Conservation (phyloP, 371 early-diverging fungal genomes). For the Actinomortierella wolfii region DNA sequence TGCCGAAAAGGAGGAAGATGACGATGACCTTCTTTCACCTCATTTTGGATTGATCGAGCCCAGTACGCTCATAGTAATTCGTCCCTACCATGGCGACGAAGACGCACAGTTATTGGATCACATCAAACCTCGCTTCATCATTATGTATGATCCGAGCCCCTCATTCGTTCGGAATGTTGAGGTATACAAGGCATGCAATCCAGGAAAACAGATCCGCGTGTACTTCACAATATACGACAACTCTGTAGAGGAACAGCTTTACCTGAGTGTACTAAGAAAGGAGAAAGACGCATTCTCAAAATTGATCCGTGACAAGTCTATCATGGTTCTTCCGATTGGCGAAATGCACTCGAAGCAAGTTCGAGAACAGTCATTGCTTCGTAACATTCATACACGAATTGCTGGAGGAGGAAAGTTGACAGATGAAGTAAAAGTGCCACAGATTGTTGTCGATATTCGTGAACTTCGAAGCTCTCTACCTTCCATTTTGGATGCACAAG, state of each 20-base stretch:
- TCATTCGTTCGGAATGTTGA: slow-evolving; percentile 89
- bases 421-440: slow-evolving; percentile 18
- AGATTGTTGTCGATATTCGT: slow-evolving; percentile 91
- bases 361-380: slow-evolving; percentile 38
- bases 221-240: slow-evolving; percentile 94
- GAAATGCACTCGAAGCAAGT: slow-evolving; percentile 30
- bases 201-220: slow-evolving; percentile 66
- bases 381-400: slow-evolving; percentile 43
- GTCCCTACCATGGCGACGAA: slow-evolving; percentile 62
- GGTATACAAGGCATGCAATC: slow-evolving; percentile 72
- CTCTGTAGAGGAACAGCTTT: slow-evolving; percentile 95
- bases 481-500: slow-evolving; percentile 81
- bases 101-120: slow-evolving; percentile 64
- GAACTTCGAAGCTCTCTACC: slow-evolving; percentile 96
- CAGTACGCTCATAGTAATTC: slow-evolving; percentile 56
- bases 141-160: slow-evolving; percentile 91
- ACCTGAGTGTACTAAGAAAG: slow-evolving; percentile 78
- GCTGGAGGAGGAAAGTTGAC: slow-evolving; percentile 34
- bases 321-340: slow-evolving; percentile 48
- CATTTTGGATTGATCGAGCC: slow-evolving; percentile 47
- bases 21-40: slow-evolving; percentile 31
- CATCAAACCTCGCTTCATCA: slow-evolving; percentile 77
- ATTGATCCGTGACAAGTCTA: slow-evolving; percentile 88
- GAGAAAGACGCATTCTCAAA: slow-evolving; percentile 96
- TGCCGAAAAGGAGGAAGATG: slow-evolving; percentile 30